Conservation (phyloP, 176 grass and related monocot species). For the Themeda triandra region DNA sequence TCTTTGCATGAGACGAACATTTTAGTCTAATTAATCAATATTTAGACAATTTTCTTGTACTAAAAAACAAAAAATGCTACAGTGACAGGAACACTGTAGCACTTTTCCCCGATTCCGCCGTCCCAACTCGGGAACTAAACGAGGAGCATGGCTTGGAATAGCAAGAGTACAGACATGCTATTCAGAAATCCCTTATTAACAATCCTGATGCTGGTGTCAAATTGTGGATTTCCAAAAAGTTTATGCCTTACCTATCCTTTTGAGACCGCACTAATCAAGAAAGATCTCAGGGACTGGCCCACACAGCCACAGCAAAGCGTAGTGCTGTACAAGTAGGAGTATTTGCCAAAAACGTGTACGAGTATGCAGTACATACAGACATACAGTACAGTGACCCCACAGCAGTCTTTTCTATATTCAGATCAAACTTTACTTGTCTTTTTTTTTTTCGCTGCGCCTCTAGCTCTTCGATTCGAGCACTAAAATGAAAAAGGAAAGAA, state of each 20-base stretch:
- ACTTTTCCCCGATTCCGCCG: too few relatives aligned
- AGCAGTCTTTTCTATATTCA: background rate
- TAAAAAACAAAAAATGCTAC: too few relatives aligned
- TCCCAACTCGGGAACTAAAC: too few relatives aligned
- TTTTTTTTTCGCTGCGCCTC: background rate
- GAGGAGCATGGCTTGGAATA: slow-evolving; percentile 6
- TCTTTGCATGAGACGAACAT: too few relatives aligned
- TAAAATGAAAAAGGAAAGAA: background rate
- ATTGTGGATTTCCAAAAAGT: slow-evolving; percentile 35
- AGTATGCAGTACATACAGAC: background rate
- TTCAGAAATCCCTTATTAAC: slow-evolving; percentile 28
- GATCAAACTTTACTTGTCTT: background rate
- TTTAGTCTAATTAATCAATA: too few relatives aligned
- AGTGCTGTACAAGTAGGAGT: background rate
- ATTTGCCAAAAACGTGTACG: background rate
- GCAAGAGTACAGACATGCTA: slow-evolving; percentile 23
- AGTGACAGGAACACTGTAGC: too few relatives aligned
- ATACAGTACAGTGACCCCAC: background rate
- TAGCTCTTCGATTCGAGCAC: background rate
- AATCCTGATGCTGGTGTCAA: slow-evolving; percentile 26
- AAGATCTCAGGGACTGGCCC: slow-evolving; percentile 7
- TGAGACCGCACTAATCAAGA: slow-evolving; percentile 22
- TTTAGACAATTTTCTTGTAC: too few relatives aligned
- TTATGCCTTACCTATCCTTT: slow-evolving; percentile 24
- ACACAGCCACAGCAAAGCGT: background rate